Conservation (phyloP, 192 early-diverging fungal species). For the Mortierella hygrophila region DNA sequence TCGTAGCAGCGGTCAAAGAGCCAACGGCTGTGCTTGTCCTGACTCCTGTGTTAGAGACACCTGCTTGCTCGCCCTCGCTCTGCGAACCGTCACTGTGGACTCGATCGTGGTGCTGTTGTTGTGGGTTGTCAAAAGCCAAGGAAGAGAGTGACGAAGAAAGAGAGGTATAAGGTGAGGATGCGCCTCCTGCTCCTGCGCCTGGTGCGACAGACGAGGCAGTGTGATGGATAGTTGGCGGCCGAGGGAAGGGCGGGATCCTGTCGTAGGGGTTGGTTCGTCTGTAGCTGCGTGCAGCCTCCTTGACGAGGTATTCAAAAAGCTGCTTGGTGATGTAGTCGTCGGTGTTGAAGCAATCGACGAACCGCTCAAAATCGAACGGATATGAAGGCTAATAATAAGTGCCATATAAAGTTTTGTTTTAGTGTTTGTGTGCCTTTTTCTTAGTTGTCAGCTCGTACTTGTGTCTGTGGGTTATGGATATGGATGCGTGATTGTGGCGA, state of each 20-base stretch:
- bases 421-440: background rate
- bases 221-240: conserved; percentile 8
- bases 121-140: background rate
- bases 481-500: background rate
- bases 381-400: conserved; percentile 2
- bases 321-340: conserved; percentile 12
- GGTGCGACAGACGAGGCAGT: background rate
- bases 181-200: background rate
- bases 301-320: conserved; percentile 19
- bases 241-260: background rate
- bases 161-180: background rate
- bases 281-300: conserved; percentile 15
- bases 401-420: background rate
- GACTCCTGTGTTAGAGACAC: background rate
- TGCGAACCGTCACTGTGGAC: background rate
- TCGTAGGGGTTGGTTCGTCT: background rate
- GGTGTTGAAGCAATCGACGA: conserved; percentile 18
- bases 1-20: background rate
- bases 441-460: background rate
- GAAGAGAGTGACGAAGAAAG: conserved; percentile 14
- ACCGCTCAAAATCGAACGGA: conserved; percentile 19
- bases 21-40: background rate
- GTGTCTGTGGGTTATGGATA: background rate
- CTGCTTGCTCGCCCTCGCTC: background rate
- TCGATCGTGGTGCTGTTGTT: background rate